Percentiles rank a stretch among this genome's conserved stretches.
Conservation (phyloP, 2,329 filamentous ascomycete species). For the Tympanopsis confertula region DNA sequence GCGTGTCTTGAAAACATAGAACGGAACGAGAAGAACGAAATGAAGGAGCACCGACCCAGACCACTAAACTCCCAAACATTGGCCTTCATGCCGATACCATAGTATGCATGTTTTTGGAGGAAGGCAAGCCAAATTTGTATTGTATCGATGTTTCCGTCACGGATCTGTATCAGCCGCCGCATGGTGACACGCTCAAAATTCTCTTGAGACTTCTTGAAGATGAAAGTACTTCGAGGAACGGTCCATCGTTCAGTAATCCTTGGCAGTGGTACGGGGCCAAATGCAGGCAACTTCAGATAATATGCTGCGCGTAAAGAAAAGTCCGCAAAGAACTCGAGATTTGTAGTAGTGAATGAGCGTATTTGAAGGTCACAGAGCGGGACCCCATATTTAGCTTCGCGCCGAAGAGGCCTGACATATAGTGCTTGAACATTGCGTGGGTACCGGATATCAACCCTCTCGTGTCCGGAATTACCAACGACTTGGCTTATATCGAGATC, state of each 20-base stretch:
- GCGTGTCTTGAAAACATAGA: neutral
- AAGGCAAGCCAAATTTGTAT: conserved; percentile 91
- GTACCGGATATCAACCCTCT: too few relatives aligned
- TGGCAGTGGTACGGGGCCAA: conserved; percentile 75
- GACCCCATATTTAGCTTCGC: conserved; percentile 62
- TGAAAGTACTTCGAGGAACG: conserved; percentile 76
- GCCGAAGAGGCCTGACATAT: conserved; percentile 74
- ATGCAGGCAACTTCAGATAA: conserved; percentile 77
- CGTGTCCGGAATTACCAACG: too few relatives aligned
- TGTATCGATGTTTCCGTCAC: conserved; percentile 77
- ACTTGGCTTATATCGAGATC: too few relatives aligned
- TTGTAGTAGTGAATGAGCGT: conserved; percentile 79
- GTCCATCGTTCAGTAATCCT: conserved; percentile 89
- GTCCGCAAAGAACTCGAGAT: conserved; percentile 88
- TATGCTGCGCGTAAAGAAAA: conserved; percentile 91
- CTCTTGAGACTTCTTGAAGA: conserved; percentile 94
- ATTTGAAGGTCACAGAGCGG: conserved; percentile 85
- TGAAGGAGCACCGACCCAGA: conserved; percentile 40
- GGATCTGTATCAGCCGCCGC: conserved; percentile 78
- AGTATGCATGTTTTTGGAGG: conserved; percentile 80
- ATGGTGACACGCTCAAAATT: conserved; percentile 91
- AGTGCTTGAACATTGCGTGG: conserved; percentile 76
- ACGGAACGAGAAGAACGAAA: neutral
- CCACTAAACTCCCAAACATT: conserved; percentile 85
- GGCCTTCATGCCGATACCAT: conserved; percentile 98